These are phyloP conservation scores for Colletotrichum destructivum DNA, from an alignment of 2,329 filamentous ascomycete species.

Conservation along the genomic window DNA sequence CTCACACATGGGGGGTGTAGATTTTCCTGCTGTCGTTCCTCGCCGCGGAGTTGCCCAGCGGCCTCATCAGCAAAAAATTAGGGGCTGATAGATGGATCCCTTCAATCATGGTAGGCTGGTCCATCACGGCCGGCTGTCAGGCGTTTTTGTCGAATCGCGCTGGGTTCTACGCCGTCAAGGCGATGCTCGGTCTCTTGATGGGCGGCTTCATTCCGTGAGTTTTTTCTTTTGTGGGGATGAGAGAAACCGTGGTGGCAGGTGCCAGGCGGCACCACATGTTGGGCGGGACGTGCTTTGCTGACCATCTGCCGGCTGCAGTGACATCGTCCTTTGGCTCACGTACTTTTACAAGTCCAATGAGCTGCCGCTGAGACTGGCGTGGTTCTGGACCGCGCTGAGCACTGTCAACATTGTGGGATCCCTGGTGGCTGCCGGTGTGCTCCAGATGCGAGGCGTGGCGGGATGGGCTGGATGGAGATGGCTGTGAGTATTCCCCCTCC, in stretches of 20 bases:
- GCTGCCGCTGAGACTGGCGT: conserved; percentile 49
- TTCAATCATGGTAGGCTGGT: conserved; percentile 59
- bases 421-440: conserved; percentile 61
- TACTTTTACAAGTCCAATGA: conserved; percentile 53
- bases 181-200: conserved; percentile 62
- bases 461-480: conserved; percentile 60
- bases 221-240: not conserved
- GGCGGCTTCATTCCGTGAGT: conserved; percentile 65
- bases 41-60: conserved; percentile 64
- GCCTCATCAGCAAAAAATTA: conserved; percentile 65
- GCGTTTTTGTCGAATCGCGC: conserved; percentile 54
- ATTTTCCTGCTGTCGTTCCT: conserved; percentile 63
- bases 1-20: conserved; percentile 42
- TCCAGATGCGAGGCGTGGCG: conserved; percentile 54
- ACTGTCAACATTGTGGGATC: conserved; percentile 55
- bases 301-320: conserved; percentile 24
- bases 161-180: conserved; percentile 59
- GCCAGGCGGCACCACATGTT: no score
- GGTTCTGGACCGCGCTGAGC: conserved; percentile 50
- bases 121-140: conserved; percentile 56
- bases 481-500: conserved; percentile 48
- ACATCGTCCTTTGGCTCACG: conserved; percentile 51
- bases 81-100: conserved; percentile 64
- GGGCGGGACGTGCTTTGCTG: not conserved
- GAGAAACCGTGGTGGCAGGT: accelerated